phyloP scores from a whole-genome alignment of 2,329 filamentous ascomycete species.

The Dactylellina parvicollis region DNA sequence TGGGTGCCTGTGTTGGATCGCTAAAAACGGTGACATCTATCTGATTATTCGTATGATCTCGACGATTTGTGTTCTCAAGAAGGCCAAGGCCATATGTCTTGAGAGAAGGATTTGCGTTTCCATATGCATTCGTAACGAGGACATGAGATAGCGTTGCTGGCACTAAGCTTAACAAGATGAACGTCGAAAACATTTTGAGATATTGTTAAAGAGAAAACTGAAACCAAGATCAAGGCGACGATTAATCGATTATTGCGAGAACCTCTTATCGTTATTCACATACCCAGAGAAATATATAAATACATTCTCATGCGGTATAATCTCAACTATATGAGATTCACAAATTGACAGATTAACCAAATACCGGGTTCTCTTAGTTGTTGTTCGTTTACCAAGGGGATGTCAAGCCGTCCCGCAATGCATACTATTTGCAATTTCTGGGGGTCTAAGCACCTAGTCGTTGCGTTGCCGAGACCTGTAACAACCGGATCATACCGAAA shows the following conservation, averaged over 20 bases:
- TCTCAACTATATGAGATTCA: neutral
- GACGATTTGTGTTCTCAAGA: constrained; percentile 17
- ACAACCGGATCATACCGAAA: too few species aligned
- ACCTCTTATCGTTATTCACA: neutral
- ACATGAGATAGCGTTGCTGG: constrained; percentile 11
- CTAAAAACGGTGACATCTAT: constrained; percentile 24
- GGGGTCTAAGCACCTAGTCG: neutral
- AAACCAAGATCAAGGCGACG: neutral
- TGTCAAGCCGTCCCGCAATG: neutral
- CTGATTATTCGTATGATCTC: constrained; percentile 2
- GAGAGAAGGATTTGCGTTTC: constrained; percentile 5
- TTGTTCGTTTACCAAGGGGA: neutral
- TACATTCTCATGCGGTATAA: neutral
- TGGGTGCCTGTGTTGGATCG: constrained; percentile 20
- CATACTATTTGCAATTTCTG: neutral
- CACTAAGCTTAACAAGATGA: neutral
- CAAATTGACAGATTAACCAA: neutral
- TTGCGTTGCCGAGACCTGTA: neutral
- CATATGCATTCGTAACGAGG: constrained; percentile 16
- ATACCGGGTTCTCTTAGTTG: neutral
- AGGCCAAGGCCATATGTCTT: constrained; percentile 28
- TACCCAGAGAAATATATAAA: neutral
- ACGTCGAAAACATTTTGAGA: neutral
- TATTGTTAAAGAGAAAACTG: neutral
- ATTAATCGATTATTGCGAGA: neutral